Percentiles rank a stretch among this genome's conserved stretches.
Evolutionary conservation across 495 filamentous ascomycete species (phyloP).

Genomic region (Monascus purpureus): DNA sequence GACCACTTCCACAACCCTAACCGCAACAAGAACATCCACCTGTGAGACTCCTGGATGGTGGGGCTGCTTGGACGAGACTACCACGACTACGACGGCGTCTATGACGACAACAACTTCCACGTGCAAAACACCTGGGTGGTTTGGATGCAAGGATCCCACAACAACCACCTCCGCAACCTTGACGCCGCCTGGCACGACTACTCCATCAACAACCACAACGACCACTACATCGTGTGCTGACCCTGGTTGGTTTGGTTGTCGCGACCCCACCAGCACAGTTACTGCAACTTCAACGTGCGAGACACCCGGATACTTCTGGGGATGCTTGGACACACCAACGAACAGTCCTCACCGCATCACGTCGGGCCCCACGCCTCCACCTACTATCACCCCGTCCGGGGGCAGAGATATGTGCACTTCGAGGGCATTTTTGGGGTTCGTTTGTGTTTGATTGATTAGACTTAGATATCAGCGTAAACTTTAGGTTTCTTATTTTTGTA

Average conservation of each 20-base stretch:
- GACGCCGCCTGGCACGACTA: slow-evolving; percentile 11
- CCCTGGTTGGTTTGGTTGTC: slow-evolving; percentile 61
- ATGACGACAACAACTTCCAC: slow-evolving; percentile 52
- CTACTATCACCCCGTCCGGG: slow-evolving; percentile 5
- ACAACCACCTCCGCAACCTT: slow-evolving; percentile 16
- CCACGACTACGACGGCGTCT: slow-evolving; percentile 39
- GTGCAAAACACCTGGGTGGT: slow-evolving; percentile 70
- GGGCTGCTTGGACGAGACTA: slow-evolving; percentile 45
- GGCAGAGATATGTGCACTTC: slow-evolving; percentile 5
- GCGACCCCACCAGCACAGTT: slow-evolving; percentile 37
- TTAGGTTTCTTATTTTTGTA: too few relatives aligned
- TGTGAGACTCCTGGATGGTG: slow-evolving; percentile 76
- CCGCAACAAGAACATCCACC: slow-evolving; percentile 49
- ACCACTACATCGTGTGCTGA: slow-evolving; percentile 37
- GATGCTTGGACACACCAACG: slow-evolving; percentile 34
- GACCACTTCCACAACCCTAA: slow-evolving; percentile 21
- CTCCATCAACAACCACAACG: slow-evolving; percentile 7
- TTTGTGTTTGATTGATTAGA: slow-evolving; percentile 9
- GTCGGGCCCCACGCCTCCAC: slow-evolving; percentile 9
- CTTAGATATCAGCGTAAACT: too few relatives aligned
- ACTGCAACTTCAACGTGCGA: slow-evolving; percentile 26
- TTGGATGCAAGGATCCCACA: slow-evolving; percentile 34
- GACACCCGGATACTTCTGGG: slow-evolving; percentile 42
- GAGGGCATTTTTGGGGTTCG: slow-evolving; percentile 10
- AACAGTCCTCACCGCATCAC: slow-evolving; percentile 22